Evolutionary conservation across 768 basidiomycete genomes (phyloP).

Genomic region (Paxillus involutus): DNA sequence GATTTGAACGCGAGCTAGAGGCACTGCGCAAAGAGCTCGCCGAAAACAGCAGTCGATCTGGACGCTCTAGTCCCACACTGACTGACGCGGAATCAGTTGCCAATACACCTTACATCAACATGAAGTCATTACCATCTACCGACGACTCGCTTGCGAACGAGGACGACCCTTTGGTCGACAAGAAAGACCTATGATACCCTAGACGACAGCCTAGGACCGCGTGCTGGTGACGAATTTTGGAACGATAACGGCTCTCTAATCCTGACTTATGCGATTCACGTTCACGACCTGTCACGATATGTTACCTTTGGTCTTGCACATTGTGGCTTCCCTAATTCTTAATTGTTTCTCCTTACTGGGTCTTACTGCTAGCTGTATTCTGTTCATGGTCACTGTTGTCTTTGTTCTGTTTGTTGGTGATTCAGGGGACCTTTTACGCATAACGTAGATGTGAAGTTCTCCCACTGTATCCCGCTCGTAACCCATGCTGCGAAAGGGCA

Average conservation of each 20-base stretch:
- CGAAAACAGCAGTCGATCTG: slow-evolving; percentile 58
- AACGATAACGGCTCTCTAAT: slow-evolving; percentile 15
- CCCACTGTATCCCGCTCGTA: slow-evolving; percentile 50
- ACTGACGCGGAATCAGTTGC: slow-evolving; percentile 42
- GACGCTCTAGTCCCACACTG: slow-evolving; percentile 50
- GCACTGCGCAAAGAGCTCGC: slow-evolving; percentile 88
- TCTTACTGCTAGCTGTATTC: not conserved
- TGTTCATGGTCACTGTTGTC: not conserved
- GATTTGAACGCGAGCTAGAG: slow-evolving; percentile 92
- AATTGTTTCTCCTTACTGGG: not conserved
- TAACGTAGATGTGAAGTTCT: slow-evolving; percentile 42
- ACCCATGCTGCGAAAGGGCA: slow-evolving; percentile 67
- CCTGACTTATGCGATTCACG: slow-evolving; percentile 12
- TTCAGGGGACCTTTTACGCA: not conserved
- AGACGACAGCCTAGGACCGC: not conserved
- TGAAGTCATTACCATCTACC: slow-evolving; percentile 17
- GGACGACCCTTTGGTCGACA: slow-evolving; percentile 12
- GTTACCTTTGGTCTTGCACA: slow-evolving; percentile 2
- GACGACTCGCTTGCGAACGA: slow-evolving; percentile 16
- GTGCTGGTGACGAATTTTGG: not conserved
- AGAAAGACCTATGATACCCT: slow-evolving; percentile 30
- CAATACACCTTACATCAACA: slow-evolving; percentile 34
- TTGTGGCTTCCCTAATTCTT: not conserved
- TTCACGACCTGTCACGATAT: slow-evolving; percentile 9
- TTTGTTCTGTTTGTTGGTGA: slow-evolving; percentile 2